Percentiles rank a stretch among this genome's conserved stretches.
These are phyloP conservation scores for Nothopassalora personata DNA, from an alignment of 2,329 filamentous ascomycete species.

Conservation along the genomic window DNA sequence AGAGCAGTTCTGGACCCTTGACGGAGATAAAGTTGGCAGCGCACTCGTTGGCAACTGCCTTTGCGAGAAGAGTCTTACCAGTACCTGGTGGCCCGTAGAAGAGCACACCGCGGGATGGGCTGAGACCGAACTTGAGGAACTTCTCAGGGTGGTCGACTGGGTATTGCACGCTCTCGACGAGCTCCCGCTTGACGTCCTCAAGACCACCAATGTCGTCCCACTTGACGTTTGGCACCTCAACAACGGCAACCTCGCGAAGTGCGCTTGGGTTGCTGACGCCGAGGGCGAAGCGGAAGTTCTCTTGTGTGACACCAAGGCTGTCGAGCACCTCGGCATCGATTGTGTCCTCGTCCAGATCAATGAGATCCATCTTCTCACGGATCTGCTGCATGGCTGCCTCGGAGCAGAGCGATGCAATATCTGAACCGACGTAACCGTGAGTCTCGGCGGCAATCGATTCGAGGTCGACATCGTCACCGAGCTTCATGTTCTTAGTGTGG, in stretches of 20 bases:
- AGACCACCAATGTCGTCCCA: slow-evolving; percentile 99
- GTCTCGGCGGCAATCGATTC: slow-evolving; percentile 96
- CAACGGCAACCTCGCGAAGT: slow-evolving; percentile 95
- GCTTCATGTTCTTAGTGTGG: slow-evolving; percentile 99
- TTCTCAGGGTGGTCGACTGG: slow-evolving; percentile 99
- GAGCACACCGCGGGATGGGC: slow-evolving; percentile 93
- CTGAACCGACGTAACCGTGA: slow-evolving; percentile 97
- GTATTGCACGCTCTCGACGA: slow-evolving; percentile 98
- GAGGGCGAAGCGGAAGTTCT: slow-evolving; percentile 98
- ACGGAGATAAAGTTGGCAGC: slow-evolving; percentile 99
- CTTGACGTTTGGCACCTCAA: slow-evolving; percentile 97
- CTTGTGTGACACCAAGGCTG: slow-evolving; percentile 97
- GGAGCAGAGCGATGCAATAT: slow-evolving; percentile 96
- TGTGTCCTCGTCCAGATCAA: slow-evolving; percentile 97
- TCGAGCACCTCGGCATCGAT: slow-evolving; percentile 98
- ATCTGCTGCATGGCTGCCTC: slow-evolving; percentile 99
- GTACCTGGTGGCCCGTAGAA: slow-evolving; percentile 99
- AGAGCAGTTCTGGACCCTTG: slow-evolving; percentile 95
- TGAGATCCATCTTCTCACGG: slow-evolving; percentile 99
- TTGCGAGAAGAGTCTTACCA: slow-evolving; percentile 99
- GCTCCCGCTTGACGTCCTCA: slow-evolving; percentile 97
- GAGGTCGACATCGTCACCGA: slow-evolving; percentile 91
- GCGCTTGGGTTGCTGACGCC: slow-evolving; percentile 98
- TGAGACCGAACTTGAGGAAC: slow-evolving; percentile 99
- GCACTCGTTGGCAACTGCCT: slow-evolving; percentile 98